Base-by-base conservation (phyloP, 2,329 filamentous ascomycete genomes). In the Xylariaceae sp. region DNA sequence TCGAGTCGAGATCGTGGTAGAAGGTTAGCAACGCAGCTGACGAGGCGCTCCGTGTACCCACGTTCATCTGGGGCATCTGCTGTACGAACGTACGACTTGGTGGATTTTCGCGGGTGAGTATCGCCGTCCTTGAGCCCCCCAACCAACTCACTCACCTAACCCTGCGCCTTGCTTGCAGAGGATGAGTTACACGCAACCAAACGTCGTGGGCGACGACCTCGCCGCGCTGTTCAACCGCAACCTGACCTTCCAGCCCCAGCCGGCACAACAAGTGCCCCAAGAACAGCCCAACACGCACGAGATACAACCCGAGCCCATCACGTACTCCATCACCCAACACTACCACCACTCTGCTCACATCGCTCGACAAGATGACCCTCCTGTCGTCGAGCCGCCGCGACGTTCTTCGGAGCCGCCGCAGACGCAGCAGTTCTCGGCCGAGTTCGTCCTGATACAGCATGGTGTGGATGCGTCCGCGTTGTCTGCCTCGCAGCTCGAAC, bases 271-370 rank as follows among this genome's bases (percentile, higher is more conserved):
- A 15, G 17, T 31, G 5, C 44, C 44, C 5, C 47, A 54, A 29
- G 49, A 58, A 29, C 50, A 56, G 35, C 47, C 48, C 13, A 57
- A 55, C 48, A 45, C 48, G 35, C 43, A 40, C 19, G 42, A 47
- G 42, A 44, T 44, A 14, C 57, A 52, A 35, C 54, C 51, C 28
- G 58, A 61, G 36, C 64, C 60, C 30, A 80, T 85, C 42, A 67
- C 73, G 42, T 93, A 92, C 63, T 79, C 72, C 38, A 76, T 84
- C 46, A 83, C 84, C 8, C 80, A 85, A 52, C 87, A 94, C 58
- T 94, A 94, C 58, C 81, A 82, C 44, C 86, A 89, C 53, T 87
- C 85, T 7, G 67, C 81, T 28, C 85, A 93, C 55, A 54, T 80
- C 40, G 66, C 55, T 30, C 58, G 61, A 14, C 64, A 67, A 34